Base-by-base conservation (phyloP, 2,329 filamentous ascomycete species). In the Bertia moriformis region DNA sequence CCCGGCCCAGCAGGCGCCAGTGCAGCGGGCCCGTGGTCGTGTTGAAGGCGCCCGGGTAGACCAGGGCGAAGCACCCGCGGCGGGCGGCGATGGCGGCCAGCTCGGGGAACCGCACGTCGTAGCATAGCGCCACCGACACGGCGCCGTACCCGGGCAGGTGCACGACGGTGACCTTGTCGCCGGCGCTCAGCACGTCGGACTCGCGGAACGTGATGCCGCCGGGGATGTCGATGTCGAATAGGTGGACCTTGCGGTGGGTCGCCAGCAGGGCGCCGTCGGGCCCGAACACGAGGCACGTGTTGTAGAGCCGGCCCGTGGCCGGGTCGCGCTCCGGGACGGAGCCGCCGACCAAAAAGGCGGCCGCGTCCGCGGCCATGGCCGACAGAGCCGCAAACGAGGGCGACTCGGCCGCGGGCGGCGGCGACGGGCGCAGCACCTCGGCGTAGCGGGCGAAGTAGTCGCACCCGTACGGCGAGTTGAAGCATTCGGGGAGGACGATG, bases 11-110 rank as follows among this genome's bases (percentile, higher is more conserved):
- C 47, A 98, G 63, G 42, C 78, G 71, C 91, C 91, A 98, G 60
- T 98, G 91, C 57, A 96, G 60, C 4, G 83, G 80, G 0, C 91
- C 91, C 0, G 91, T 98, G 1, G 87, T 94, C 43, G 83, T 67
- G 60, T 96, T 98, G 69, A 98, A 98, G 1, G 91, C 91, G n/a
- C 87, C 91, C 0, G 91, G 91, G 59, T 95, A 96, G 14, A 96
- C 57, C 40, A 96, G 73, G 36, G 85, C 69, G 58, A 98, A 98
- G 42, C 78, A 82, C n/a, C 82, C 87, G 47, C 78, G 77, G 20
- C 91, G 71, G 15, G 89, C 85, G 0, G 89, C 89, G 41, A 96
- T 80, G 55, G 76, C 91, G 3, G 87, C 91, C 10, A 94, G 68
- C 62, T 96, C 91, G 0, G 91, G 89, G 65, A 98, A 98, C 30